Base-by-base conservation (phyloP, 208 protist species). In the Trypanosoma theileri region DNA sequence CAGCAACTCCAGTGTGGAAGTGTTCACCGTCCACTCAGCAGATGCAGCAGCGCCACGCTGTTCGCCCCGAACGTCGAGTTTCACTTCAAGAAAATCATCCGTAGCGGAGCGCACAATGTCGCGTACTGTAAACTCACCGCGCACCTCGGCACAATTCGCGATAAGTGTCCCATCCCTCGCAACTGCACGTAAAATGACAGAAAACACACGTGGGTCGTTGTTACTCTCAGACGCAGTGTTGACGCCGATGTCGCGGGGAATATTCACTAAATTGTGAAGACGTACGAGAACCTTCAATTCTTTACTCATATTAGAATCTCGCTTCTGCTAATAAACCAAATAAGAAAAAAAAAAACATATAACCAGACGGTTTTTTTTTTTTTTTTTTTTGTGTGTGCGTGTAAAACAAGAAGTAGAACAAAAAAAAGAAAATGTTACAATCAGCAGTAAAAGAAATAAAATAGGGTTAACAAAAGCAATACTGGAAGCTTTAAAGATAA, bases 201-300 rank as follows among this genome's bases (percentile, higher is more conserved):
- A 71, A 69, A 93, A 93, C 12, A 73, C 73, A 44, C 80, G 78
- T 26, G 55, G 35, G 17, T 66, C 81, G 64, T 71, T 48, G 44
- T 17, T 48, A 17, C 16, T 12, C 1, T 48, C 50, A 22, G 13
- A 63, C 48, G 12, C 52, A 28, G n/a, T 13, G n/a, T 75, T 64
- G 48, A 35, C 31, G 55, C 76, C 79, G 12, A 76, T 80, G 14
- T 69, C 24, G 13, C 75, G 63, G 3, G 87, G 87, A 46, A 93
- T 88, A 57, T 89, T 89, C 40, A 91, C 82, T 22, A 93, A 17
- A 58, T 91, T 93, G 78, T 93, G 88, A n/a, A 93, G 70, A 9
- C 81, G 81, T 13, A 87, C 80, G 1, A 85, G 70, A 21, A 93
- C 54, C 16, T 72, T 77, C 82, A 80, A 77, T 41, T 28, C 14